Evolutionary conservation across 192 early-diverging fungal genomes (phyloP).

Genomic region (Coemansia sp.): DNA sequence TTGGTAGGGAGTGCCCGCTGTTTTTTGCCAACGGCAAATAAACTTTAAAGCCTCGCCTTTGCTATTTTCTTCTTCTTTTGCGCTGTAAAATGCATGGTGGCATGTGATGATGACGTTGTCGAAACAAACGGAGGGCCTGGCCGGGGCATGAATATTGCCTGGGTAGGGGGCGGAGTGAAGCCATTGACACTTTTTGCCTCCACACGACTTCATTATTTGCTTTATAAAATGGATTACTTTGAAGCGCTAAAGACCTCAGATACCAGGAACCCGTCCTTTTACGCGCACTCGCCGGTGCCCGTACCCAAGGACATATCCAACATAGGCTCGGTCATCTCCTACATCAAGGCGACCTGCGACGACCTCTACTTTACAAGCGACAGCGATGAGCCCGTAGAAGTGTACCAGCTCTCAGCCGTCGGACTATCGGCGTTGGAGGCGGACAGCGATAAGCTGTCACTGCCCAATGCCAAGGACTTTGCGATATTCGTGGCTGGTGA

Average conservation of each 20-base stretch:
- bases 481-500: constrained; percentile 39
- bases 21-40: too few relatives aligned
- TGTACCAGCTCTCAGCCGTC: constrained; percentile 38
- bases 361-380: constrained; percentile 52
- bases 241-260: constrained; percentile 39
- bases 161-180: background rate
- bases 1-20: too few relatives aligned
- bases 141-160: too few relatives aligned
- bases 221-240: constrained; percentile 46
- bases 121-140: too few relatives aligned
- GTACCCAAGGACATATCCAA: constrained; percentile 16
- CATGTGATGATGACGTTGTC: too few relatives aligned
- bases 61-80: background rate
- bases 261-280: constrained; percentile 3
- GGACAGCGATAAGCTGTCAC: constrained; percentile 27
- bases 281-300: constrained; percentile 39
- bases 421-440: constrained; percentile 34
- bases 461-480: constrained; percentile 40
- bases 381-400: constrained; percentile 49
- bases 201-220: background rate
- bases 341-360: constrained; percentile 42
- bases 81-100: background rate
- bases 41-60: too few relatives aligned
- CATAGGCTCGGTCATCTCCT: constrained; percentile 23
- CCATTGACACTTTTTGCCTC: background rate